phyloP scores from a whole-genome alignment of 1,139 yeast genomes.

The Suhomyces kunorum region DNA sequence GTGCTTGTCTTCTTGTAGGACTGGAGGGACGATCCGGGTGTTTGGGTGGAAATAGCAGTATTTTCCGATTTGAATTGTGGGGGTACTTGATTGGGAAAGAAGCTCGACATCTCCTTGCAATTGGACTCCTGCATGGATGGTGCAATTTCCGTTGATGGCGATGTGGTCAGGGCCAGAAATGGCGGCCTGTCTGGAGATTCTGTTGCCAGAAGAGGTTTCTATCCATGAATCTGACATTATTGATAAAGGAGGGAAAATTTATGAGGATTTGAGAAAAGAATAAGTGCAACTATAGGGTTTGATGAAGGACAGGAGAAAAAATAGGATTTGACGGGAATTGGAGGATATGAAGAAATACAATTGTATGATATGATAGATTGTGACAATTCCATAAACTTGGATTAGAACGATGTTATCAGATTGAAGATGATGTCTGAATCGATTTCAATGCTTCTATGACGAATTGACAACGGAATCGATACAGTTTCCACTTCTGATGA shows the following conservation, averaged over 20 bases:
- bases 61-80: constrained; percentile 53
- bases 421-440: too few relatives aligned
- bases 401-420: too few relatives aligned
- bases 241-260: background rate
- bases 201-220: constrained; percentile 55
- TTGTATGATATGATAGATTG: too few relatives aligned
- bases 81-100: constrained; percentile 2
- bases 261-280: background rate
- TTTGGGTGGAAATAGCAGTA: constrained; percentile 42
- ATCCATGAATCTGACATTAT: constrained; percentile 25
- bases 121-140: constrained; percentile 28
- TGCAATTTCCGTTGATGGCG: constrained; percentile 35
- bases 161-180: constrained; percentile 30
- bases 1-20: constrained; percentile 20
- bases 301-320: too few relatives aligned
- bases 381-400: too few relatives aligned
- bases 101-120: constrained; percentile 26
- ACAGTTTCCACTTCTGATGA: too few relatives aligned
- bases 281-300: background rate
- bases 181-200: constrained; percentile 52
- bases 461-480: too few relatives aligned
- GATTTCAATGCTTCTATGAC: too few relatives aligned
- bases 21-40: constrained; percentile 37
- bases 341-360: too few relatives aligned
- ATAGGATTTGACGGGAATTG: too few relatives aligned